These are phyloP conservation scores for Dendrocalamus latiflorus DNA, from an alignment of 202 grass and related monocot species.

Conservation along the genomic window DNA sequence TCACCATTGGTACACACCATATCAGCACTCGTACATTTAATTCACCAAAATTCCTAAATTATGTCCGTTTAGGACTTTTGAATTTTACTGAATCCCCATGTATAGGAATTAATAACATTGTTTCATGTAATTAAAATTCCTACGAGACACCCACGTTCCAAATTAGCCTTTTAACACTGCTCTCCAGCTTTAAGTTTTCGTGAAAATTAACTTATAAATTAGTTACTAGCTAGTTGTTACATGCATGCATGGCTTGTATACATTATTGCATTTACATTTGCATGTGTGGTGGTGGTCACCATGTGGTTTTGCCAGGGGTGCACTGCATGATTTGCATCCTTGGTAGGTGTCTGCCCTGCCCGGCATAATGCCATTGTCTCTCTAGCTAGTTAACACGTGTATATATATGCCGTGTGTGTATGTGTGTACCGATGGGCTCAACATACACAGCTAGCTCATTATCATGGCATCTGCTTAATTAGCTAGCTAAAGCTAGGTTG, in stretches of 20 bases:
- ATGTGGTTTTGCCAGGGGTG: conserved; percentile 43
- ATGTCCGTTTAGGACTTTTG: background rate
- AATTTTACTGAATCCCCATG: background rate
- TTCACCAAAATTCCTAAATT: background rate
- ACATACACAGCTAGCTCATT: conserved; percentile 16
- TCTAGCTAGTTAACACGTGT: background rate
- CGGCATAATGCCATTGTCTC: conserved; percentile 38
- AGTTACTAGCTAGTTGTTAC: conserved; percentile 4
- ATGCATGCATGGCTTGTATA: conserved; percentile 18
- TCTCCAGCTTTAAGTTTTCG: background rate
- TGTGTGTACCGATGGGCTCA: background rate
- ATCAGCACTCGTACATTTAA: background rate
- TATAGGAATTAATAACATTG: background rate
- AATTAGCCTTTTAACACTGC: background rate
- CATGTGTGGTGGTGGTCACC: conserved; percentile 49
- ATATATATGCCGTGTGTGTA: background rate
- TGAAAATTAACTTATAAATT: background rate
- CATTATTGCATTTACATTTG: conserved; percentile 1
- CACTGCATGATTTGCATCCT: conserved; percentile 44
- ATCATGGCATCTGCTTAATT: conserved; percentile 14
- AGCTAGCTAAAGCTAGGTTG: conserved; percentile 10
- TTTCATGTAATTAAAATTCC: no score
- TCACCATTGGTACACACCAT: conserved; percentile 44
- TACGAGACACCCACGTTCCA: no score
- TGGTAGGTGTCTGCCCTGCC: conserved; percentile 41